Evolutionary conservation across 2,329 filamentous ascomycete genomes (phyloP), one percentile per base, ranked within the genome.

Genomic region (Fusarium keratoplasticum): DNA sequence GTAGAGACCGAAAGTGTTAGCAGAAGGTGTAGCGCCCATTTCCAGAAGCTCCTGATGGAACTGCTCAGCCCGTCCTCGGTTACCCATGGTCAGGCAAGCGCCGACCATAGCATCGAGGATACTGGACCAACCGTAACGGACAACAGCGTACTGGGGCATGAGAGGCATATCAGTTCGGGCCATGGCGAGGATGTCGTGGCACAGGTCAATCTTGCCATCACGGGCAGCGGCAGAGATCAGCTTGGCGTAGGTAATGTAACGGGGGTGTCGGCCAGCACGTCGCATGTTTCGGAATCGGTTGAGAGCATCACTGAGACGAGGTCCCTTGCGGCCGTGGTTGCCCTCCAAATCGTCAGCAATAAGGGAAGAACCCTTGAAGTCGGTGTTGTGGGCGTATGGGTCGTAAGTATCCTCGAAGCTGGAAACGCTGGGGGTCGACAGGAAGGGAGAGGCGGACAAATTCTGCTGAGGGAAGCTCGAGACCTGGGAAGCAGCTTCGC

Each of bases 91-190:
- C 65, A 99, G 89, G 80, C 94, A 98, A 50, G 95, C 95, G 76
- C 95, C 95, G 66, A 98, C 92, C 95, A 98, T 98, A 55, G 96
- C 93, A 82, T 99, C 96, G 52, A 98, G 88, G 72, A 99, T 98
- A 3, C 95, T 95, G 47, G 95, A 94, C 96, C 96, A 99, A 59
- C 96, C 96, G 79, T 98, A 97, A 71, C 95, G 92, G 35, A 98
- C 95, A 71, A 95, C 91, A 25, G 93, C 90, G 81, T 97, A 97
- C 81, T 98, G 93, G 47, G 92, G 88, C 71, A 96, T 88, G 36
- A 96, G 89, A 57, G 96, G 96, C 69, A 98, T 91, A 81, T 99
- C 96, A 66, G 92, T 89, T 77, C 95, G 93, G 14, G 96, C 96
- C 90, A 98, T 97, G 76, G 90, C 91, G 35, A 98, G 88, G 61